Base-by-base conservation (phyloP, 257 asterid genomes). In the Apocynum venetum region DNA sequence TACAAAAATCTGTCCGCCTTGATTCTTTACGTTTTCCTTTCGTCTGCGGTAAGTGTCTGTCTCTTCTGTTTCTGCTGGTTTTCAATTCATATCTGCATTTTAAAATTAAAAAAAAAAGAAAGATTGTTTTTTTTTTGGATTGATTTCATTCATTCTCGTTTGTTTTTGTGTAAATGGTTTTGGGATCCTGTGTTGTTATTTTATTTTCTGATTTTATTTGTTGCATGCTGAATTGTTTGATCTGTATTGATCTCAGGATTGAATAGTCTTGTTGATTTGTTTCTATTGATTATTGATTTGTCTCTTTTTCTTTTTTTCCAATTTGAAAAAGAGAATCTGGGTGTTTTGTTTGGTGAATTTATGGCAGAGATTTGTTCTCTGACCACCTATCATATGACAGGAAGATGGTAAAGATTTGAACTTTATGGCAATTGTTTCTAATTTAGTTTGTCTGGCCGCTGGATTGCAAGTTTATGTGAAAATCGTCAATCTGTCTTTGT, bases 241-340 rank as follows among this genome's bases (percentile, higher is more conserved):
- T 82, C 88, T 74, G 83, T 61, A 67, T 72, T 73, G 85, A 88
- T 88, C 88, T 79, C 79, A 84, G 79, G 82, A 84, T 74, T 17
- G 52, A n/a, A 52, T 74, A 79, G 80, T 79, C 49, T 38, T 60
- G 19, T 3, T 72, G 77, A 47, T 41, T 60, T 46, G 76, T 72
- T 71, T 68, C 19, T 40, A 59, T 20, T 44, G 55, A 12, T 67
- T 47, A 43, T 20, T 46, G 61, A 3, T 46, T 0, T 19, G 38
- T 53, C 57, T 41, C 3, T 8, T 41, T 1, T 66, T 25, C 46
- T n/a, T 12, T 2, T 51, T 51, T 9, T 17, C 56, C 31, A 3
- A 49, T 72, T 38, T 40, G 67, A 63, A 63, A 25, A 4, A 31
- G 13, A 43, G 3, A 25, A 10, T 46, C 6, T 15, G 82, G 69